A percentile compares a stretch with the other conserved stretches of the same genome.
Evolutionary conservation across 495 filamentous ascomycete genomes (phyloP).

Genomic region (Penicillium paxilli): DNA sequence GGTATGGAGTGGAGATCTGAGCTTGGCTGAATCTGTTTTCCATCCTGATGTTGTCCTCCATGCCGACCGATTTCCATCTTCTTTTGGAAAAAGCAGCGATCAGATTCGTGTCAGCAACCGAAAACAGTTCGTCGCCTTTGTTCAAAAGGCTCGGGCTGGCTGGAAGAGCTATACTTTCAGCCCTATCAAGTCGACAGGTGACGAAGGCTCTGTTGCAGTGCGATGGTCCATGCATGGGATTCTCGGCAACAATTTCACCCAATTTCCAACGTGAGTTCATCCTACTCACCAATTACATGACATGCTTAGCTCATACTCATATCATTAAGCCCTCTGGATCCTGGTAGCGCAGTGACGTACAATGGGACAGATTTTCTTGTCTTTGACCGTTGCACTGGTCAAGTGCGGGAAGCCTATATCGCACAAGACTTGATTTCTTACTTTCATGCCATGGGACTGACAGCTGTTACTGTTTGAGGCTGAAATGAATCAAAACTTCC

Average conservation of each 20-base stretch:
- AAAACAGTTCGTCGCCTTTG: not conserved
- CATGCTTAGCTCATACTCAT: not conserved
- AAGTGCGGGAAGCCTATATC: not conserved
- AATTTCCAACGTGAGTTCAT: not conserved
- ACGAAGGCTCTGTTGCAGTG: not conserved
- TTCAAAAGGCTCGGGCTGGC: not conserved
- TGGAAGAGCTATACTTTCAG: not conserved
- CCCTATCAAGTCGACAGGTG: not conserved
- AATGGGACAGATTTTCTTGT: not conserved
- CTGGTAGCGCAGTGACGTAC: not conserved
- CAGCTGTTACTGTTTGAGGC: not conserved
- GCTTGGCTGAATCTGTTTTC: not conserved
- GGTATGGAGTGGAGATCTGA: not conserved
- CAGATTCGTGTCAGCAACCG: not conserved
- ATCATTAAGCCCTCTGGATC: not conserved
- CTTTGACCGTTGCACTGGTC: not conserved
- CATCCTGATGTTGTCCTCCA: not conserved
- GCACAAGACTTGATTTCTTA: not conserved
- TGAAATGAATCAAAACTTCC: too few species aligned
- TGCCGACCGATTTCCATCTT: not conserved
- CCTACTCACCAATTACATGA: not conserved
- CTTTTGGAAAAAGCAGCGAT: not conserved
- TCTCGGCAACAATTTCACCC: not conserved
- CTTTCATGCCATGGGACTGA: constrained; percentile 1
- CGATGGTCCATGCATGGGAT: not conserved